phyloP scores from a whole-genome alignment of 805 yeast species.

The Huiozyma sinensis region DNA sequence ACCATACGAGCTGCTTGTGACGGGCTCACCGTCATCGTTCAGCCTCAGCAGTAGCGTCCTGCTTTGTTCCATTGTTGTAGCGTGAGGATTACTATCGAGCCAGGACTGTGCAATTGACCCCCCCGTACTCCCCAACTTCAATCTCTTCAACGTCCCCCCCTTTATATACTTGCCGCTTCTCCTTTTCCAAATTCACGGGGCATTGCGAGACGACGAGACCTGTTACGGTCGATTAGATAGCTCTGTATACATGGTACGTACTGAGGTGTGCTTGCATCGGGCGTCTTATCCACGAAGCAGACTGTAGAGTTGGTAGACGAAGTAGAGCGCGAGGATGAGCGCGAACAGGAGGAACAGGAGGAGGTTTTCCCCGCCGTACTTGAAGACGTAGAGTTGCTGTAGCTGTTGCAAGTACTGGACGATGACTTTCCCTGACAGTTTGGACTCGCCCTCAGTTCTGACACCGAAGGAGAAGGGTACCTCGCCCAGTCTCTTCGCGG shows the following conservation, averaged over 20 bases:
- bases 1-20: constrained; percentile 22
- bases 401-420: constrained; percentile 37
- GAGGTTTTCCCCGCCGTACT: constrained; percentile 33
- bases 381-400: constrained; percentile 37
- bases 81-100: too few relatives aligned
- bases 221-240: too few relatives aligned
- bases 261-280: not conserved
- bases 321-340: constrained; percentile 23
- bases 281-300: constrained; percentile 10
- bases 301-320: constrained; percentile 19
- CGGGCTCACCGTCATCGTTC: constrained; percentile 29
- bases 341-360: constrained; percentile 26
- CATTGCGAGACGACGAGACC: too few relatives aligned
- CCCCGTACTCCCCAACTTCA: too few relatives aligned
- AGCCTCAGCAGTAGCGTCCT: constrained; percentile 28
- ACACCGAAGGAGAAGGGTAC: constrained; percentile 43
- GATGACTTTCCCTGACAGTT: constrained; percentile 39
- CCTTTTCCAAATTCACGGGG: too few relatives aligned
- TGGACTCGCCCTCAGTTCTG: constrained; percentile 45
- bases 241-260: not conserved
- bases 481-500: constrained; percentile 32
- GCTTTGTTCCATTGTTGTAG: not conserved
- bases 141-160: too few relatives aligned
- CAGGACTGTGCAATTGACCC: too few relatives aligned
- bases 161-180: too few relatives aligned